A percentile compares a stretch with the other conserved stretches of the same genome.
phyloP scores from a whole-genome alignment of 2,329 filamentous ascomycete genomes.

The Epichloe gansuensis region DNA sequence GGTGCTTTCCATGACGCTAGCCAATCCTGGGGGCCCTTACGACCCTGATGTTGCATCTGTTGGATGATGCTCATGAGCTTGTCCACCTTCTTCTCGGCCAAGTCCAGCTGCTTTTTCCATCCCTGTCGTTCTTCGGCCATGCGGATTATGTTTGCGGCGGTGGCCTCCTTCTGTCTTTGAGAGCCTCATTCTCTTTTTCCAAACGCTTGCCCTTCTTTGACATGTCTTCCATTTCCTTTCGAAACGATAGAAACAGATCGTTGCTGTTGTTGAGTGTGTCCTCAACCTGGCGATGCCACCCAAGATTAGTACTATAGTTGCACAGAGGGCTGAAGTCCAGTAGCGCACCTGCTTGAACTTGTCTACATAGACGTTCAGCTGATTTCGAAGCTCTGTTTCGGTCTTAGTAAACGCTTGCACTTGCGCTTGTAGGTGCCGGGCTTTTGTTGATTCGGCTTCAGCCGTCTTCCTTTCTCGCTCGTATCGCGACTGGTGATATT shows the following conservation, averaged over 20 bases:
- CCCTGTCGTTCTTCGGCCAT: slow-evolving; percentile 94
- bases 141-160: slow-evolving; percentile 87
- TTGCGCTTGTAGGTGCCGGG: slow-evolving; percentile 77
- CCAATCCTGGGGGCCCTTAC: slow-evolving; percentile 59
- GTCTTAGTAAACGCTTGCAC: slow-evolving; percentile 94
- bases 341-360: slow-evolving; percentile 96
- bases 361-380: slow-evolving; percentile 96
- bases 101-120: slow-evolving; percentile 54
- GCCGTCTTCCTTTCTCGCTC: slow-evolving; percentile 85
- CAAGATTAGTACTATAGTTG: neutral
- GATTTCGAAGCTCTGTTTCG: slow-evolving; percentile 82
- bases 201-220: slow-evolving; percentile 96
- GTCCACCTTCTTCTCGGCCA: slow-evolving; percentile 60
- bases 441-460: slow-evolving; percentile 67
- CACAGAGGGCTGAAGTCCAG: neutral
- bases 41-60: slow-evolving; percentile 89
- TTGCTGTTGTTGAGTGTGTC: slow-evolving; percentile 98
- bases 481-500: slow-evolving; percentile 76
- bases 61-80: slow-evolving; percentile 92
- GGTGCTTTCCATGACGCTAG: slow-evolving; percentile 45
- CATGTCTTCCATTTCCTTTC: slow-evolving; percentile 99
- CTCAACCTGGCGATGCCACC: slow-evolving; percentile 57
- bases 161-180: slow-evolving; percentile 91
- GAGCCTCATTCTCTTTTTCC: slow-evolving; percentile 87
- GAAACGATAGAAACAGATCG: slow-evolving; percentile 90